phyloP scores from a whole-genome alignment of 2,329 filamentous ascomycete genomes.

The Tolypocladium cylindrosporum region DNA sequence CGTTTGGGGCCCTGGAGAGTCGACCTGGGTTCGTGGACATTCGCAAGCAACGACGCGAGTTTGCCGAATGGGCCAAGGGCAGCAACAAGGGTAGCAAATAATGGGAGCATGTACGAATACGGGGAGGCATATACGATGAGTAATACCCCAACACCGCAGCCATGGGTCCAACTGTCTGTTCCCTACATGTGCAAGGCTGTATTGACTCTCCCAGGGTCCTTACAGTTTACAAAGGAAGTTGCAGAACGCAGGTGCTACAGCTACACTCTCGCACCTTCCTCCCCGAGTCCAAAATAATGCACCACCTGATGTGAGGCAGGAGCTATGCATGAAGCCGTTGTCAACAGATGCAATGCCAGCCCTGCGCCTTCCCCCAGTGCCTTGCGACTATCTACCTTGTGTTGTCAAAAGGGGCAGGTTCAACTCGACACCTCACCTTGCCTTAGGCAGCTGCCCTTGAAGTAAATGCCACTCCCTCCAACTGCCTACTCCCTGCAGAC shows the following conservation, averaged over 20 bases:
- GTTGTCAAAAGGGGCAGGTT: not conserved
- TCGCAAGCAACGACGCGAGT: slow-evolving; percentile 68
- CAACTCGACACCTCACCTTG: not conserved
- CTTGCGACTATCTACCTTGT: not conserved
- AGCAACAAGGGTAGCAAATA: slow-evolving; percentile 11
- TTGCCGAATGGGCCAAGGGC: slow-evolving; percentile 60
- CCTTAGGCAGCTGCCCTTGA: not conserved
- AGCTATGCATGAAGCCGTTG: not conserved
- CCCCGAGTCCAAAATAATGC: not conserved
- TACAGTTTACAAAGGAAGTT: not conserved
- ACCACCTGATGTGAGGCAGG: not conserved
- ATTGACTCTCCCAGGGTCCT: not conserved
- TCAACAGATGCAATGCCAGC: not conserved
- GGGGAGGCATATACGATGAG: not conserved
- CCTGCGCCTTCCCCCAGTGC: not conserved
- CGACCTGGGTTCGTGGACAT: slow-evolving; percentile 83
- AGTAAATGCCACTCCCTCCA: not conserved
- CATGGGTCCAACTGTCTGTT: not conserved
- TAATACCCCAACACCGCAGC: too few species aligned
- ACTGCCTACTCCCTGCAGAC: too few species aligned
- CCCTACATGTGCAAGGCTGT: not conserved
- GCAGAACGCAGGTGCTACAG: not conserved
- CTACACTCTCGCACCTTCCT: not conserved
- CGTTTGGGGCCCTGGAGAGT: slow-evolving; percentile 70
- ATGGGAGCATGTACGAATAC: not conserved